Evolutionary conservation across 257 asterid species (phyloP), one percentile per base, ranked within the genome.

Genomic region (Fraxinus anomala): DNA sequence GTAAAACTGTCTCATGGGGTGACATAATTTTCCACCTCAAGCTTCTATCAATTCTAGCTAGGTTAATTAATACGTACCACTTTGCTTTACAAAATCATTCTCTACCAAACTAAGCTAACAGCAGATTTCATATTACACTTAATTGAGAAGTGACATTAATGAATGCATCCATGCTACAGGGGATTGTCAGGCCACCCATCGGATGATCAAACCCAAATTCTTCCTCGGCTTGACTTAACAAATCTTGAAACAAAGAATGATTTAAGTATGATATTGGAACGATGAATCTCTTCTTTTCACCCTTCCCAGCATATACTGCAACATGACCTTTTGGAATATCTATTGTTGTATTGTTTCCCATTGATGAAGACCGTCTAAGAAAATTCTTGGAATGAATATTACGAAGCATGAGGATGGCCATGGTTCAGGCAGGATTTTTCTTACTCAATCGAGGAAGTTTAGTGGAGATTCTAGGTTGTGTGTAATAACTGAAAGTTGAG

Each of bases 181-280:
- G 93, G 34, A 89, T 80, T 3, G 91, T 88, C 2, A 89, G 86
- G 59, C 91, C 89, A 0, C 94, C 96, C 89, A 85, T 88, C 1
- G 90, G 91, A 82, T 88, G 92, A 70, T 83, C 23, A 49, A 83
- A 88, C 5, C 92, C 90, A 13, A 78, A 86, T 82, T 88, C 88
- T 73, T 89, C 90, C 79, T 75, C 79, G 0, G 86, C 88, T 44
- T 70, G 87, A 14, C 69, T 44, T 24, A 91, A 49, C 70, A 91
- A 66, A 1, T 83, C 85, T 71, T 85, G 94, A 68, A 89, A 89
- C 4, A 40, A 81, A 76, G 85, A 83, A n/a, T 83, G 83, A 24
- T 84, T 87, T 81, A 87, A 82, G 80, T 78, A 90, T 1, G 87
- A 76, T 14, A 87, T 8, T 0, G 92, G 91, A 70, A 90, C 79